Base-by-base conservation (phyloP, 768 basidiomycete species). In the Boletellus sp. region DNA sequence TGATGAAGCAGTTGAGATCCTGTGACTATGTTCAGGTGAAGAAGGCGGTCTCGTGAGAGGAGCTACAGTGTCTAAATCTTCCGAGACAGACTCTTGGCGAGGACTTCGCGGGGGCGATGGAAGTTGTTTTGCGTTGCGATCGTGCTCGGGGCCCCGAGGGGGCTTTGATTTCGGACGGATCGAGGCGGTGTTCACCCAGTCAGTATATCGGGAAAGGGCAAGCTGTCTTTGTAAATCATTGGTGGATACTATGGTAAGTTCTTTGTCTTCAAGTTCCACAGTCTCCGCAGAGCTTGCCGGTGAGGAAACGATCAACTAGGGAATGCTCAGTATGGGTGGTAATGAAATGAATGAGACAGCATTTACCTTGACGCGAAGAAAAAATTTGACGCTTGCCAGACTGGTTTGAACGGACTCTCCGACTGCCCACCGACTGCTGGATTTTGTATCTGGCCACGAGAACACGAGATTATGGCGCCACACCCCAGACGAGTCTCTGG, bases 341-440 rank as follows among this genome's bases (percentile, higher is more conserved):
- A 49, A 41, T 40, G 46, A 33, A 46, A 45, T 12, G 50, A 51
- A 41, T 32, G 36, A 28, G 28, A 56, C 58, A 16, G n/a, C 1
- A n/a, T 39, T 56, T 48, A 88, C 84, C 78, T 87, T 87, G 56
- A 84, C 74, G 39, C 81, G 79, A 57, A 85, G 71, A 65, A 84
- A 82, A 66, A 88, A 93, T 63, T 77, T 78, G 46, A 90, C 78
- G 45, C 78, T 76, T 13, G 78, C 81, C 56, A 85, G 66, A 44
- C 79, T 74, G 36, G 84, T 84, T 54, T 77, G 73, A 56, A 89
- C 78, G 23, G 86, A 85, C 72, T 90, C 88, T 11, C 90, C 90
- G 49, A 87, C 78, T 9, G 87, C 78, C 86, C 90, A 92, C 17
- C 85, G 80, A 59, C 78, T 82, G 50, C 77, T 77, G 3, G 84